Conservation (phyloP, 495 filamentous ascomycete genomes). For the Symbiotaphrina buchneri region DNA sequence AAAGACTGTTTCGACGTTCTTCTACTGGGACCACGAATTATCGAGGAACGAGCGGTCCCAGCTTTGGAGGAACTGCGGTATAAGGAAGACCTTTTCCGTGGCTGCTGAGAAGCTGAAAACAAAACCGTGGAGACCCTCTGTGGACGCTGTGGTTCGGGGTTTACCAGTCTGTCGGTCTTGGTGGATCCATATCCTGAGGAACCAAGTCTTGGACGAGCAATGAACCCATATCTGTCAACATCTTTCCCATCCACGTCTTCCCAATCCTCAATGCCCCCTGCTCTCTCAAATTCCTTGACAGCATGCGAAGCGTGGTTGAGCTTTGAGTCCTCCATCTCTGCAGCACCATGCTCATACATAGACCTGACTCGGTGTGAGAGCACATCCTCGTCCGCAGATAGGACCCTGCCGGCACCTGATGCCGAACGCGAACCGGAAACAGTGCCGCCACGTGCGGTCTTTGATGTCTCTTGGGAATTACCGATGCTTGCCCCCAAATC, state of each 20-base stretch:
- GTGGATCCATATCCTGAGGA: slow-evolving; percentile 3
- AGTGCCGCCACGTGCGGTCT: slow-evolving; percentile 7
- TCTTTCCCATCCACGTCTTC: slow-evolving; percentile 68
- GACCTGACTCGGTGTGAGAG: slow-evolving; percentile 73
- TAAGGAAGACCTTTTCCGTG: slow-evolving; percentile 30
- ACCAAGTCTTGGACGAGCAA: slow-evolving; percentile 24
- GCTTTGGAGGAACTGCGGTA: slow-evolving; percentile 24
- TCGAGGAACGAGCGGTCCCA: slow-evolving; percentile 9
- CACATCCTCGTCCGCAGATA: slow-evolving; percentile 65
- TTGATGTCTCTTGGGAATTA: slow-evolving; percentile 5
- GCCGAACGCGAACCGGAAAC: slow-evolving; percentile 4
- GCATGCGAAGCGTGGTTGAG: slow-evolving; percentile 25
- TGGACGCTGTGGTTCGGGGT: slow-evolving; percentile 26
- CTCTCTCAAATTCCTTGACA: slow-evolving; percentile 37
- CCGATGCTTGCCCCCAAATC: slow-evolving; percentile 6
- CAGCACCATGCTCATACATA: slow-evolving; percentile 66
- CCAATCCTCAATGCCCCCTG: slow-evolving; percentile 91
- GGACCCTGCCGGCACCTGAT: slow-evolving; percentile 11
- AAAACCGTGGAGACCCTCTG: slow-evolving; percentile 46
- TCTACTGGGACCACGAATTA: neutral
- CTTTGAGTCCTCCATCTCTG: slow-evolving; percentile 12
- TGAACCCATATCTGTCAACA: slow-evolving; percentile 92
- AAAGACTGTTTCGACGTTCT: slow-evolving; percentile 8
- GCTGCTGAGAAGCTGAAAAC: slow-evolving; percentile 36
- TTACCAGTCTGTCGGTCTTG: too few species aligned